Base-by-base conservation (phyloP, 176 grass and related monocot species). In the Tillandsia fasciculata region DNA sequence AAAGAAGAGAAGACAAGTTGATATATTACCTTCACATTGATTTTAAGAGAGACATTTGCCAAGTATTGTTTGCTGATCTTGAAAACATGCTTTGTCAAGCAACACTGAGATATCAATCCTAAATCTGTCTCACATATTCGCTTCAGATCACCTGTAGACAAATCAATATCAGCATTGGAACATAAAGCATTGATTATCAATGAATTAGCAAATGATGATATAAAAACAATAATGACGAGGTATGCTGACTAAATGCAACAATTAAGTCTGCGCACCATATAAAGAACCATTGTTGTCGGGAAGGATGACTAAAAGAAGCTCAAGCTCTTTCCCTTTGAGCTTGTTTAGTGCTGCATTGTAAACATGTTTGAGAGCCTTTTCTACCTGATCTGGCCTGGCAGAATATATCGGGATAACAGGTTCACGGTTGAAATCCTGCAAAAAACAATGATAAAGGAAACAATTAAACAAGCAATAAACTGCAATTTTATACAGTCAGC, bases 21-120 rank as follows among this genome's bases (percentile, higher is more conserved):
- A 49, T 28, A 52, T 53, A 64, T 70, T 90, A 99, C 95, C 95
- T 99, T 99, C 68, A 99, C 95, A 84, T 99, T 99, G 53, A 99
- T 99, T 84, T 99, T 99, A 52, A 99, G 90, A 0, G 95, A 99
- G 59, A 99, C 95, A 84, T 99, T 99, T 68, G 95, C 95, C 70
- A 99, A 77, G 67, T 99, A 99, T 72, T 99, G 95, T 72, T 99
- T 99, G 82, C 95, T 99, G 67, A 99, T 90, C 84, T 94, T 99
- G 72, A 94, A 99, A 67, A 99, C 95, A 88, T 99, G 95, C 52
- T 99, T 99, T 8, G 90, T 99, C 67, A 99, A 75, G 82, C 95
- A 99, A 76, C 95, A 99, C 69, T 99, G 95, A n/a, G 95, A 68
- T 81, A 99, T 94, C 67, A 99, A 71, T 22, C 95, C 95, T 80